phyloP scores from a whole-genome alignment of 2,329 filamentous ascomycete species.

The Ceratocystis colombiana region DNA sequence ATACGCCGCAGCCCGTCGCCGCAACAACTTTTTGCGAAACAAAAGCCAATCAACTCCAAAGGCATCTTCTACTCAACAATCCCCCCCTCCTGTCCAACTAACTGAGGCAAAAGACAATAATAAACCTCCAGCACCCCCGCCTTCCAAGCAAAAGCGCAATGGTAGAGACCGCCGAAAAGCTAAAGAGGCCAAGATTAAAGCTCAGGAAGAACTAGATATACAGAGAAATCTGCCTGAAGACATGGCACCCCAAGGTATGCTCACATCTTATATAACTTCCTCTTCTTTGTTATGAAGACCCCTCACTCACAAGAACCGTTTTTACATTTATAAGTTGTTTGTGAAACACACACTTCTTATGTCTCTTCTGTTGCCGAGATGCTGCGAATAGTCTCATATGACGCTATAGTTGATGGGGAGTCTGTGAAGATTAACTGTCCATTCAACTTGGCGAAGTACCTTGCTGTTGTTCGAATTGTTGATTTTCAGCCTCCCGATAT shows the following conservation, averaged over 20 bases:
- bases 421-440: constrained; percentile 43
- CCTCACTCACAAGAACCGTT: background rate
- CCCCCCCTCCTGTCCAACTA: background rate
- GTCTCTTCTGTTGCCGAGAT: constrained; percentile 31
- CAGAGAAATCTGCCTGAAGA: constrained; percentile 22
- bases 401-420: constrained; percentile 4
- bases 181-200: constrained; percentile 26
- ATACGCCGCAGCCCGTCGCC: background rate
- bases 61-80: background rate
- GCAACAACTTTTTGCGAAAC: background rate
- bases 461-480: constrained; percentile 61
- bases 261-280: background rate
- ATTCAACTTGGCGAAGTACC: constrained; percentile 65
- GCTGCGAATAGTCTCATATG: constrained; percentile 5
- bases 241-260: constrained; percentile 32
- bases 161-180: constrained; percentile 28
- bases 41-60: background rate
- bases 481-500: constrained; percentile 66
- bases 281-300: background rate
- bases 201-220: constrained; percentile 13
- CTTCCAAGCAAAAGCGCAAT: constrained; percentile 27
- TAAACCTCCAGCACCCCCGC: background rate
- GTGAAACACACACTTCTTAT: constrained; percentile 15
- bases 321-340: constrained; percentile 29
- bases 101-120: background rate